phyloP scores from a whole-genome alignment of 2,329 filamentous ascomycete genomes.

The Penicillium aurantiogriseum region DNA sequence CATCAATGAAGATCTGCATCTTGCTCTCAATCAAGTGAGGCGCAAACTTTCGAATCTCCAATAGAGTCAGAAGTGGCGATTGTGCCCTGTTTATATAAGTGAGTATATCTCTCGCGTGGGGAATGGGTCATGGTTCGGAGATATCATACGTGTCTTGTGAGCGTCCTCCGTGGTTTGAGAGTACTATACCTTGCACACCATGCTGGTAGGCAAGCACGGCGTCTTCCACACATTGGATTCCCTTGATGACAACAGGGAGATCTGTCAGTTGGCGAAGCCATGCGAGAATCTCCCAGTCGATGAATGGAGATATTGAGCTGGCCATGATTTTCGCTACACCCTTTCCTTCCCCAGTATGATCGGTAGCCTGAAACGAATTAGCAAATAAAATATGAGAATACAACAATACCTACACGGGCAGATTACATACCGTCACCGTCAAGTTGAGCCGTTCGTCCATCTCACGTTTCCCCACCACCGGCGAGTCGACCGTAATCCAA shows the following conservation, averaged over 20 bases:
- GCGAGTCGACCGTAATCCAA: too few species aligned
- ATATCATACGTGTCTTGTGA: constrained; percentile 44
- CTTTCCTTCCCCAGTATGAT: constrained; percentile 18
- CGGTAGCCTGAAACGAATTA: constrained; percentile 4
- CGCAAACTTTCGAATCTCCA: constrained; percentile 60
- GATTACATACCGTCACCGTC: constrained; percentile 19
- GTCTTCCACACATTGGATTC: constrained; percentile 51
- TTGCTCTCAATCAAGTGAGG: constrained; percentile 13
- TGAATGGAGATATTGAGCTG: constrained; percentile 29
- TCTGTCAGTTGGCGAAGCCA: constrained; percentile 45
- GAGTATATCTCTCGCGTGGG: not conserved
- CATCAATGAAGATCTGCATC: constrained; percentile 64
- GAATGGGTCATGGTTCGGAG: not conserved
- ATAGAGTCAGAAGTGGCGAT: constrained; percentile 57
- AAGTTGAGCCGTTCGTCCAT: constrained; percentile 23
- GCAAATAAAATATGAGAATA: not conserved
- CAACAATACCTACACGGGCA: not conserved
- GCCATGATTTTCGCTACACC: constrained; percentile 32
- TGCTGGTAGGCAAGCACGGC: constrained; percentile 46
- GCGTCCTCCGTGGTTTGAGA: constrained; percentile 46
- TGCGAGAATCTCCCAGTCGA: constrained; percentile 31
- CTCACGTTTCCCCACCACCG: too few species aligned
- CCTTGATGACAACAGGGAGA: constrained; percentile 40
- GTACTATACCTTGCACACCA: constrained; percentile 48
- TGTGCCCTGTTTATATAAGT: constrained; percentile 22